Base-by-base conservation (phyloP, 2,329 filamentous ascomycete genomes). In the Phyllosticta citrichinensis region DNA sequence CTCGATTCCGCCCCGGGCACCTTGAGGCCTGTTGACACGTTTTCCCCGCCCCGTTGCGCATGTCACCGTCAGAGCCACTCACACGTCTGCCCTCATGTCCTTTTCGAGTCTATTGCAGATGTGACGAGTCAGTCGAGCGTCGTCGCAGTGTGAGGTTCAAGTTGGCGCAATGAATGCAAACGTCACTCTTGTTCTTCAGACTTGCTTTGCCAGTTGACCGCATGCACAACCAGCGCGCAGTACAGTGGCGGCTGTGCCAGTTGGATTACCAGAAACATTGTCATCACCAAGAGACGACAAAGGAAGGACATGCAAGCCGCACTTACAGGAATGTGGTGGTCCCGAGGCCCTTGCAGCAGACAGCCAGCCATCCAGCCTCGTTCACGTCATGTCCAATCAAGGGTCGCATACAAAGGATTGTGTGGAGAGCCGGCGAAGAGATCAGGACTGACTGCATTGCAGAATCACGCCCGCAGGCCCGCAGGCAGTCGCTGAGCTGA, bases 161-260 rank as follows among this genome's bases (percentile, higher is more conserved):
- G 3, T 33, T 17, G 19, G 14, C 30, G 20, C 22, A 19, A 24
- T 30, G 14, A 19, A 24, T 50, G 14, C 30, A 22, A 12, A 52
- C 11, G 33, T 22, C 5, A 35, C 3, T 14, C 51, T 54, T 50
- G 30, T 57, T 61, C 50, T 27, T 77, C 77, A 79, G 76, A 76
- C 68, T 74, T 22, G 22, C 2, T 22, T 72, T 79, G 78, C 78
- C 77, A 73, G 68, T 69, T 69, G 53, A 76, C 77, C 71, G 77
- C 80, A 80, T 71, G 69, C 73, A 76, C 77, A 75, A 80, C 80
- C 79, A 77, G 76, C 73, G 73, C 63, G 67, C 67, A 68, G 69
- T 65, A 66, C 62, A 57, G 55, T 60, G 64, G 74, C 76, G 79
- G 80, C 72, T 82, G 75, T 76, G 72, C 73, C 63, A 65, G 61